Evolutionary conservation across 129 eudicot genomes (phyloP).

Genomic region (Tagetes patula): DNA sequence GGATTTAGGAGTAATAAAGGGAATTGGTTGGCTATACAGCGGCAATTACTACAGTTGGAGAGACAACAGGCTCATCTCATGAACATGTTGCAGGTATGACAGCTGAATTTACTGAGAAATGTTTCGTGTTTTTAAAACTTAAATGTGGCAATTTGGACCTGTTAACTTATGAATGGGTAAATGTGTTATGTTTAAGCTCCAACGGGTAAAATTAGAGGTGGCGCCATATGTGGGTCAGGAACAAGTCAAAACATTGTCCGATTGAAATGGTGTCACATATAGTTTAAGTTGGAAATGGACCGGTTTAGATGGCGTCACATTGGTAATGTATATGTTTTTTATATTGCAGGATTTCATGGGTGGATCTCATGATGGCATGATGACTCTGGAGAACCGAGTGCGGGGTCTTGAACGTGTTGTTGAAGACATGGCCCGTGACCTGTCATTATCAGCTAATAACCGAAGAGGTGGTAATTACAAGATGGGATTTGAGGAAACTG

Average conservation of each 20-base stretch:
- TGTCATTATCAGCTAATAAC: conserved; percentile 58
- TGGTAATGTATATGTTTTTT: not conserved
- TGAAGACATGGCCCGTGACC: conserved; percentile 97
- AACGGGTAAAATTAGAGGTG: not conserved
- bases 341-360: conserved; percentile 90
- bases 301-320: not conserved
- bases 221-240: not conserved
- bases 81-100: conserved; percentile 92
- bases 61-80: conserved; percentile 91
- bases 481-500: conserved; percentile 75
- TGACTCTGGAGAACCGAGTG: conserved; percentile 84
- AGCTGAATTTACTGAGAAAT: not conserved
- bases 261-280: not conserved
- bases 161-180: not conserved
- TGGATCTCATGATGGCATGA: conserved; percentile 95
- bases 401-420: conserved; percentile 94
- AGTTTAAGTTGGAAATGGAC: conserved; percentile 1
- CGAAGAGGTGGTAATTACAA: conserved; percentile 64
- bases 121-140: not conserved
- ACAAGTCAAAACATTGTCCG: not conserved
- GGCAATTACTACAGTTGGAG: conserved; percentile 82
- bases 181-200: not conserved
- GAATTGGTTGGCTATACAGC: conserved; percentile 93
- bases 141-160: not conserved
- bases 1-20: conserved; percentile 65